phyloP scores from a whole-genome alignment of 179 eudicot genomes.

The Spergularia azorica region DNA sequence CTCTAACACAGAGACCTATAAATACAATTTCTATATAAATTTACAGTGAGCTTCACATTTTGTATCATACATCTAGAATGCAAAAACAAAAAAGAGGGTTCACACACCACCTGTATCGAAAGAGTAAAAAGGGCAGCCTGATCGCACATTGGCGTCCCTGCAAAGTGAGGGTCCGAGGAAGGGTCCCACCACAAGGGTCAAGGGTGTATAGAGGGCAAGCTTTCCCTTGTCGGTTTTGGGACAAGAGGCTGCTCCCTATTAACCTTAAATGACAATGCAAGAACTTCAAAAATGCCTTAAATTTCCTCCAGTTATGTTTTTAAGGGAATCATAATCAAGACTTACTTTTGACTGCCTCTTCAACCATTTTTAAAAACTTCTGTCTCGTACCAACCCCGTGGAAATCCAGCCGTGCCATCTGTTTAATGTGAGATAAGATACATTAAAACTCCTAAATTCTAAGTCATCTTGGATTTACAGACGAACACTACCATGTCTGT shows the following conservation, averaged over 20 bases:
- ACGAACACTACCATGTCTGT: neutral
- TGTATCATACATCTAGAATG: no score
- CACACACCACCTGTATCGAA: neutral
- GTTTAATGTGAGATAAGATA: conserved; percentile 28
- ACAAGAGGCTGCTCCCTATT: no score
- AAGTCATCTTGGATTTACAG: neutral
- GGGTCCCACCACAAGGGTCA: no score
- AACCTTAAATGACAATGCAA: neutral
- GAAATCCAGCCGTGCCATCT: conserved; percentile 78
- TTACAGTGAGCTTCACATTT: no score
- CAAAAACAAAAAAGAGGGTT: neutral
- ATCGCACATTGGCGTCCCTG: no score
- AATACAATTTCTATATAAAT: no score
- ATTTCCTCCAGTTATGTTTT: neutral
- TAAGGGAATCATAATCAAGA: conserved; percentile 9
- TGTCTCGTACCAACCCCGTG: conserved; percentile 58
- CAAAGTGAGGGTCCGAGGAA: no score
- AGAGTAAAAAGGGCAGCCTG: neutral
- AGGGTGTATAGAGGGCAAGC: no score
- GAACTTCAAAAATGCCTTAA: neutral
- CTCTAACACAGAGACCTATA: no score
- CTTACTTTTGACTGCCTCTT: conserved; percentile 66
- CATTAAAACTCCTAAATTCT: neutral
- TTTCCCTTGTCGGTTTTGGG: no score
- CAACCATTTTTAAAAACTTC: conserved; percentile 57